phyloP scores from a whole-genome alignment of 1,139 yeast genomes.

The Taiozyma onychis region DNA sequence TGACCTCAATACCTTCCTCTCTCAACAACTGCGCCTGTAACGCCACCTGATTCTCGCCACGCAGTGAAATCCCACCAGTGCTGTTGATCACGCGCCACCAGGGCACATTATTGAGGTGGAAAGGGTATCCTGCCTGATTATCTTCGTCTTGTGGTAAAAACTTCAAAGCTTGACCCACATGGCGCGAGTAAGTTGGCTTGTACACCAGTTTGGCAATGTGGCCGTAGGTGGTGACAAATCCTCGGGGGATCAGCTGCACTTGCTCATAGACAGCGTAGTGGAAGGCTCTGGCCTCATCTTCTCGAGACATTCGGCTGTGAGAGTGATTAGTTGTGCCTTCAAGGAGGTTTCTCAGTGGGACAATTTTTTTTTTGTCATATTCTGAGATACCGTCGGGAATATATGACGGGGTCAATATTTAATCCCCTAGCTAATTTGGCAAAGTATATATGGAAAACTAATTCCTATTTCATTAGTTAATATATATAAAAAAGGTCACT shows the following conservation, averaged over 20 bases:
- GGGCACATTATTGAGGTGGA: conserved; percentile 41
- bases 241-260: conserved; percentile 53
- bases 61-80: conserved; percentile 54
- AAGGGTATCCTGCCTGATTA: conserved; percentile 16
- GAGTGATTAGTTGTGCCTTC: neutral
- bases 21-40: conserved; percentile 43
- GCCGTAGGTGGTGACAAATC: conserved; percentile 63
- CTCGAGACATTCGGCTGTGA: conserved; percentile 19
- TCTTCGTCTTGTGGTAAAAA: conserved; percentile 29
- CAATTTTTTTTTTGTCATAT: too few relatives aligned
- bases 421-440: too few relatives aligned
- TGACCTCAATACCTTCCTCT: conserved; percentile 45
- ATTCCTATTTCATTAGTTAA: too few relatives aligned
- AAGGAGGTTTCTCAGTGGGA: too few relatives aligned
- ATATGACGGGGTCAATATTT: too few relatives aligned
- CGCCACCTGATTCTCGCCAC: conserved; percentile 41
- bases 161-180: conserved; percentile 68
- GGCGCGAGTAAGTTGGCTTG: conserved; percentile 63
- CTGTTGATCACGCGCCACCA: conserved; percentile 79
- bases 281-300: conserved; percentile 49
- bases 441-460: too few relatives aligned
- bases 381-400: too few relatives aligned
- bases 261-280: conserved; percentile 55
- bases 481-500: too few relatives aligned
- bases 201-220: conserved; percentile 63